Evolutionary conservation across 768 basidiomycete species (phyloP), one percentile per base, ranked within the genome.

Genomic region (Russula lepida): DNA sequence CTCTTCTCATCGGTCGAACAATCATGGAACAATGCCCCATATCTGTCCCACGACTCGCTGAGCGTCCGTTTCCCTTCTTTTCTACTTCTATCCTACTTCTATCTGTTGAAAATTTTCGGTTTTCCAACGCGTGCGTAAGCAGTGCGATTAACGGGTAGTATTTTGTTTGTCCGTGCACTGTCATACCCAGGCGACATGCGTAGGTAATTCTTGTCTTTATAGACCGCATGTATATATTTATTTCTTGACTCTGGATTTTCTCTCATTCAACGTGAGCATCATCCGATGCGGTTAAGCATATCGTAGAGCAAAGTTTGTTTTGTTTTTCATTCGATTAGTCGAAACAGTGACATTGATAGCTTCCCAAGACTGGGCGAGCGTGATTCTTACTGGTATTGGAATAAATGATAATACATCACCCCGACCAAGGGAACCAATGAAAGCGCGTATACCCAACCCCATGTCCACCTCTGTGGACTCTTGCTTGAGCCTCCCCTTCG

Each of bases 41-140:
- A n/a, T 37, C 28, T 49, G 44, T 52, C 54, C 33, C 56, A 25
- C n/a, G 50, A 48, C 62, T 60, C 58, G 64, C 50, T 64, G 62
- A 49, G 53, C 64, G 50, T 59, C 54, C 48, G 19, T 37, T 25
- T 56, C 35, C 50, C 11, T 25, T 25, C 37, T 43, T 32, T 48
- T 35, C 25, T 44, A 15, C 44, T 9, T 23, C n/a, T n/a, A n/a
- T n/a, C n/a, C n/a, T n/a, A n/a, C n/a, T n/a, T 49, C 54, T 19
- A 39, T 28, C 37, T 23, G 33, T 43, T 51, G 9, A 39, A 6
- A 39, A 23, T 32, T 47, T 51, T 56, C 37, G 43, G 54, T 35
- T 21, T 63, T 58, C 49, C 64, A 46, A 58, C 52, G 48, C 49
- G 35, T 58, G 44, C 39, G 17, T 50, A n/a, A 30, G 52, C 51